Evolutionary conservation across 176 grass and related monocot species (phyloP), one percentile per base, ranked within the genome.

Genomic region (Carex myosuroides): DNA sequence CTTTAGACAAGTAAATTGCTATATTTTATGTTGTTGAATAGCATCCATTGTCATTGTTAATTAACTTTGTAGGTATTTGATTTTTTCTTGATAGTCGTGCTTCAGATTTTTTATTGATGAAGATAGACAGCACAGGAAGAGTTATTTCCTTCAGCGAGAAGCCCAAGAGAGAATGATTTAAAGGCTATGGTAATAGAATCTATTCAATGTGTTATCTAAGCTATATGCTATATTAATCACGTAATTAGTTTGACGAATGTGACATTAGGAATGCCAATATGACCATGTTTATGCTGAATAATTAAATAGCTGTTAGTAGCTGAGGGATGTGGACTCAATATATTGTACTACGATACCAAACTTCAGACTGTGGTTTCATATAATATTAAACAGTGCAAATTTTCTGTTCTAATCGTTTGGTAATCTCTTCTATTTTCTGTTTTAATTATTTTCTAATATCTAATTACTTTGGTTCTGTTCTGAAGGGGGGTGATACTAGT

Each of bases 61-160:
- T 32, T 81, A 9, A 79, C n/a, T 79, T 79, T 1, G 21, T 58
- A 13, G n/a, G 21, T 63, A 12, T 75, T 70, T 11, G 13, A 17
- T 46, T 21, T 54, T 48, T 48, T 11, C 1, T 10, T 10, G 8
- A 10, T 2, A 48, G 44, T 48, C 8, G 93, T 59, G 93, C 96
- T 30, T 98, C 96, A 76, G 91, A 93, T 92, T 98, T 95, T 86
- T 93, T 91, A 83, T 76, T 98, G 77, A 93, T 98, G 89, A 98
- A 95, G 80, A 95, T 91, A 87, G 89, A 98, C 1, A 64, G 82
- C 54, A 91, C 87, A 26, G 91, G 93, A 87, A 89, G 85, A 86
- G 86, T 98, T 6, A 62, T 95, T 75, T 95, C 93, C 50, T 98
- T 98, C 66, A 93, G 89, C 18, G 96, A 98, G 85, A 95, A 98